Base-by-base conservation (phyloP, 345 rosid species). In the Geranium brycei region DNA sequence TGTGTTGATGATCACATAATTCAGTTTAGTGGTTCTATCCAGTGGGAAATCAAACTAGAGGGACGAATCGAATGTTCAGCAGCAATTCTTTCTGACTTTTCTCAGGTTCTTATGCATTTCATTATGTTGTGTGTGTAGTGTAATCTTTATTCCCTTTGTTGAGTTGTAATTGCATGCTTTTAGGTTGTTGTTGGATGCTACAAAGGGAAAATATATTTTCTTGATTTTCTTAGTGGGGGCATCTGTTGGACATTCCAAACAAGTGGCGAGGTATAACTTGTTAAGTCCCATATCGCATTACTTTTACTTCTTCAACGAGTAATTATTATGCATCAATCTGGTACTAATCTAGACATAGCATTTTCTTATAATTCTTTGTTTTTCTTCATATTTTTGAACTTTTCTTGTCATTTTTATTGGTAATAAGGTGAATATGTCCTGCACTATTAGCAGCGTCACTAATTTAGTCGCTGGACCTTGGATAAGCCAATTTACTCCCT, bases 101-200 rank as follows among this genome's bases (percentile, higher is more conserved):
- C 84, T 76, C 91, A 86, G 95, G 95, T 89, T 70, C n/a, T 65
- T 70, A 31, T 68, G 62, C 68, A 14, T 60, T 65, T 4, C 41
- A 35, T 35, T 35, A 7, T 35, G 41, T 35, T 63, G 41, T 63
- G 51, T 61, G 17, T 71, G 64, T 68, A 58, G 19, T 58, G 58
- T 65, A 17, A 18, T 53, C 32, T 74, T 51, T 7, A 19, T 66
- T 69, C 63, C 38, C 32, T 76, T 64, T 64, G 63, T 30, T 57
- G 18, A 40, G 57, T 58, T 56, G 61, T 31, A 64, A 71, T 47
- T 38, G 53, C 68, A 57, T 61, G 13, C 65, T 31, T 32, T 65
- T 77, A 87, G 98, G 88, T 92, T 59, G 95, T 87, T 18, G 84
- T 92, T 71, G 99, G 99, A 73, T 90, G 97, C 85, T 90, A 93